phyloP scores from a whole-genome alignment of 495 filamentous ascomycete genomes.

The Podospora australis region DNA sequence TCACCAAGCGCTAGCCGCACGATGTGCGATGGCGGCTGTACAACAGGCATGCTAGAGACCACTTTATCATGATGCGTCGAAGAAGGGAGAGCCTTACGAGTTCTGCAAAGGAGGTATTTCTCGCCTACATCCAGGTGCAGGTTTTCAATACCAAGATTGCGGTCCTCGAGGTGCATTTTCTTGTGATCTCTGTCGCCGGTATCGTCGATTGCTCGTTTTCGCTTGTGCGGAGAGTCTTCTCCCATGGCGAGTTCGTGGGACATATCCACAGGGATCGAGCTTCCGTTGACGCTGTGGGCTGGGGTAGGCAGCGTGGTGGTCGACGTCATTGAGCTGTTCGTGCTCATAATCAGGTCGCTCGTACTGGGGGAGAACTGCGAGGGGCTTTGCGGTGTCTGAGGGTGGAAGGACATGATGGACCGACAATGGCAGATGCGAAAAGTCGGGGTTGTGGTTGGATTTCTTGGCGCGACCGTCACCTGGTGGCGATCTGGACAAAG shows the following conservation, averaged over 20 bases:
- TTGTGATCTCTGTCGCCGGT: conserved; percentile 44
- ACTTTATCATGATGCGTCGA: conserved; percentile 9
- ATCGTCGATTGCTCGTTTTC: conserved; percentile 46
- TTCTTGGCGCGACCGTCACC: conserved; percentile 14
- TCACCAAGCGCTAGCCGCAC: background rate
- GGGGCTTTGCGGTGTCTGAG: conserved; percentile 54
- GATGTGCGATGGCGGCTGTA: too few relatives aligned
- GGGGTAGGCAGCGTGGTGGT: conserved; percentile 44
- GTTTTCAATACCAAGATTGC: conserved; percentile 48
- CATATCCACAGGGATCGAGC: conserved; percentile 37
- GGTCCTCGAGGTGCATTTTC: conserved; percentile 49
- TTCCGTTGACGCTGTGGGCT: conserved; percentile 53
- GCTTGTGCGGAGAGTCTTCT: conserved; percentile 45
- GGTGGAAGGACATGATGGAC: conserved; percentile 49
- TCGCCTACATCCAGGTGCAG: conserved; percentile 51
- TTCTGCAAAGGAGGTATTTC: conserved; percentile 55
- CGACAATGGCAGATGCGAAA: conserved; percentile 12
- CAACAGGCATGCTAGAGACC: conserved; percentile 5
- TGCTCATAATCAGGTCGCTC: conserved; percentile 38
- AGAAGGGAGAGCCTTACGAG: conserved; percentile 52
- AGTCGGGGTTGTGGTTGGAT: conserved; percentile 8
- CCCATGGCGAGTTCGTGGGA: conserved; percentile 34
- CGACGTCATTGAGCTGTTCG: conserved; percentile 38
- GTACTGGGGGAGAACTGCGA: conserved; percentile 45
- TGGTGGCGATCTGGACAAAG: conserved; percentile 21